Evolutionary conservation across 1,139 yeast species (phyloP).

Genomic region (Casaregolazyma lundiana): DNA sequence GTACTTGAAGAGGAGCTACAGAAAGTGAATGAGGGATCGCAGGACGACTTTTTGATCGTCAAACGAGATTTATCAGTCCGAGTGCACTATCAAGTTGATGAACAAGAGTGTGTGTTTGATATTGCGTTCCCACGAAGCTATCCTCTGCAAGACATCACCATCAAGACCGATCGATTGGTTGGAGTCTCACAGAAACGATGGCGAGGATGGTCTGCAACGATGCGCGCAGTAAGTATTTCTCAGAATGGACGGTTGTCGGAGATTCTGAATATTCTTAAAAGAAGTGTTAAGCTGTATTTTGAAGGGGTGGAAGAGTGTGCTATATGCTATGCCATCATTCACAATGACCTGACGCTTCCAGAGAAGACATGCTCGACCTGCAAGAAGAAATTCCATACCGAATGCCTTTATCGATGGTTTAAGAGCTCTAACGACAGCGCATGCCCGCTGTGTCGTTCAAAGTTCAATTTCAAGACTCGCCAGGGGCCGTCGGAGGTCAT

Average conservation of each 20-base stretch:
- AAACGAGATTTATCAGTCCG: conserved; percentile 55
- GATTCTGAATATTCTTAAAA: conserved; percentile 75
- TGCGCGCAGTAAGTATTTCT: conserved; percentile 68
- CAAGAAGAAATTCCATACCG: conserved; percentile 92
- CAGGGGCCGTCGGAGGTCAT: conserved; percentile 1
- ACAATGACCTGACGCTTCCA: conserved; percentile 88
- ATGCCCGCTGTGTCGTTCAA: conserved; percentile 89
- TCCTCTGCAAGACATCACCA: conserved; percentile 69
- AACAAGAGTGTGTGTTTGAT: conserved; percentile 77
- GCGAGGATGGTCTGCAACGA: conserved; percentile 93
- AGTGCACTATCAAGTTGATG: conserved; percentile 80
- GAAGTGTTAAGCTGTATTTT: conserved; percentile 76
- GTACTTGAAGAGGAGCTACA: conserved; percentile 56
- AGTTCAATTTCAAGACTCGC: conserved; percentile 38
- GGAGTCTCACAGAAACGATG: conserved; percentile 92
- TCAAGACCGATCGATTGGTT: conserved; percentile 72
- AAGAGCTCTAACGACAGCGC: conserved; percentile 87
- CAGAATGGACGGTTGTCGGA: conserved; percentile 79
- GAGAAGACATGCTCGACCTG: conserved; percentile 86
- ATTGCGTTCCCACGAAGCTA: conserved; percentile 66
- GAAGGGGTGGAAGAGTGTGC: conserved; percentile 94
- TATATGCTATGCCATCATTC: conserved; percentile 86
- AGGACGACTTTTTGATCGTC: conserved; percentile 23
- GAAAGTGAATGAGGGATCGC: conserved; percentile 44
- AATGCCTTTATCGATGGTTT: conserved; percentile 96